A percentile compares a stretch with the other conserved stretches of the same genome.
These are phyloP conservation scores for Chytridiales sp. DNA, from an alignment of 371 early-diverging fungal species.

Conservation along the genomic window DNA sequence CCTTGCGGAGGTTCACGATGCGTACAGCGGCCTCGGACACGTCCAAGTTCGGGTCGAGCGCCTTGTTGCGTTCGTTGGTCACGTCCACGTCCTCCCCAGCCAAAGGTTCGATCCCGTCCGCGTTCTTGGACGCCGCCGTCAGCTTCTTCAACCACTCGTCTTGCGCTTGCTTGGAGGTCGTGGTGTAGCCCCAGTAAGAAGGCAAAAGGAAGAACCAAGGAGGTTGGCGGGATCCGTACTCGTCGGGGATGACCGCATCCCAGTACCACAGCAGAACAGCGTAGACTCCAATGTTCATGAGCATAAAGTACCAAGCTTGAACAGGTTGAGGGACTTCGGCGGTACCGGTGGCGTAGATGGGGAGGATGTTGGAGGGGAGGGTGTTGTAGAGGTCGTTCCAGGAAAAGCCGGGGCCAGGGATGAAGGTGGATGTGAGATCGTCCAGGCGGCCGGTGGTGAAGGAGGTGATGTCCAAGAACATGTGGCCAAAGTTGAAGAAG, in stretches of 20 bases:
- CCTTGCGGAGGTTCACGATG: slow-evolving; percentile 65
- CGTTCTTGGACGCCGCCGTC: slow-evolving; percentile 4
- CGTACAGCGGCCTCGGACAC: slow-evolving; percentile 37
- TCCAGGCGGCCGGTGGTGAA: slow-evolving; percentile 63
- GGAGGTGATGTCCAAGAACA: slow-evolving; percentile 64
- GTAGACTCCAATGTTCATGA: slow-evolving; percentile 61
- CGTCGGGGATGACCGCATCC: slow-evolving; percentile 68
- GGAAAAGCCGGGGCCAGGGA: slow-evolving; percentile 61
- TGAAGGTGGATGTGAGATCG: slow-evolving; percentile 53
- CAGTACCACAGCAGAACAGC: slow-evolving; percentile 58
- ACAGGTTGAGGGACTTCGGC: slow-evolving; percentile 60
- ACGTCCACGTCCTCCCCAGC: slow-evolving; percentile 50
- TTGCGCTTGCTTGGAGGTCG: slow-evolving; percentile 14
- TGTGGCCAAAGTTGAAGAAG: slow-evolving; percentile 73
- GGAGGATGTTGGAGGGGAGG: slow-evolving; percentile 47
- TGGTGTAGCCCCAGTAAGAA: slow-evolving; percentile 59
- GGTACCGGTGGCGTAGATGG: slow-evolving; percentile 45
- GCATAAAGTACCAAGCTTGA: slow-evolving; percentile 53
- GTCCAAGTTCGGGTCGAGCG: background rate
- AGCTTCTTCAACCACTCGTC: slow-evolving; percentile 33
- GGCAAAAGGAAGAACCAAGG: slow-evolving; percentile 63
- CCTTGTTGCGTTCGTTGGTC: background rate
- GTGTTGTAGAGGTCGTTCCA: slow-evolving; percentile 53
- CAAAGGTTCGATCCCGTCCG: background rate
- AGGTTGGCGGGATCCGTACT: slow-evolving; percentile 57